These are phyloP conservation scores for Phlegmacium glaucopus DNA, from an alignment of 768 basidiomycete species.

Conservation along the genomic window DNA sequence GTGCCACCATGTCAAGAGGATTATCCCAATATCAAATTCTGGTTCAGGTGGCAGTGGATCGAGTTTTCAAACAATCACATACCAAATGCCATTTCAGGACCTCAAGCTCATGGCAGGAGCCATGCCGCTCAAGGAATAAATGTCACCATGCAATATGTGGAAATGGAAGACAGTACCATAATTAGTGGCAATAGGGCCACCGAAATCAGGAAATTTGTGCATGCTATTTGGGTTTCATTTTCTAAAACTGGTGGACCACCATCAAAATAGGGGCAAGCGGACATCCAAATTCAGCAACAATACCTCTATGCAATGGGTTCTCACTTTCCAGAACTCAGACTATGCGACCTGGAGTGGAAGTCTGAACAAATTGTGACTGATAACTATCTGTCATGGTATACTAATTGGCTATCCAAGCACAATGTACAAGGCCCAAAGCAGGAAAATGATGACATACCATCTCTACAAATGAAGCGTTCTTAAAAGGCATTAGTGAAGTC, in stretches of 20 bases:
- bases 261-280: constrained; percentile 8
- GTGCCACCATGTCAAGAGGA: no score
- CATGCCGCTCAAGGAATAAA: constrained; percentile 6
- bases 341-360: constrained; percentile 10
- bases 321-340: constrained; percentile 7
- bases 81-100: not conserved
- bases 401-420: constrained; percentile 3
- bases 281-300: constrained; percentile 1
- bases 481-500: no score
- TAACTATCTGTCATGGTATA: constrained; percentile 6
- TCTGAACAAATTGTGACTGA: constrained; percentile 8
- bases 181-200: constrained; percentile 7
- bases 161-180: constrained; percentile 3
- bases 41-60: no score
- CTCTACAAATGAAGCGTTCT: no score
- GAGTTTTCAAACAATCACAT: no score
- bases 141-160: constrained; percentile 7
- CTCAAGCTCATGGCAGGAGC: constrained; percentile 3
- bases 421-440: not conserved
- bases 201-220: constrained; percentile 5
- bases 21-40: no score
- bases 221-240: constrained; percentile 9
- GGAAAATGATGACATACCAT: no score
- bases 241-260: constrained; percentile 2
- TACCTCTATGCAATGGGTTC: constrained; percentile 5